Conservation (phyloP, 2,329 filamentous ascomycete species). For the Aspergillus uvarum region DNA sequence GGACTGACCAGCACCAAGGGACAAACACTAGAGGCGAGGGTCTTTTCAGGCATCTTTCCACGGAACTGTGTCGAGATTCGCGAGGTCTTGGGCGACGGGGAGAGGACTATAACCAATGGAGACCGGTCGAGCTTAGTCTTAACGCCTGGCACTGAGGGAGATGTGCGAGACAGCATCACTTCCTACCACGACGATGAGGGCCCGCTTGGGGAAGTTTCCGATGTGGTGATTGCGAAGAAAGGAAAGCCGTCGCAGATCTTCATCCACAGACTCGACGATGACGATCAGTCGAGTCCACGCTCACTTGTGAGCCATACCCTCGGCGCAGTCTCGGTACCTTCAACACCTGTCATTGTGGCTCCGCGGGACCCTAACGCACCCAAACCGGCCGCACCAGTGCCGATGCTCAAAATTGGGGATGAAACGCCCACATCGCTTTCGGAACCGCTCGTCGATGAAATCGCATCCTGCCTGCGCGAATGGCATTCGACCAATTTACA, state of each 20-base stretch:
- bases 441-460: slow-evolving; percentile 94
- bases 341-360: slow-evolving; percentile 32
- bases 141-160: slow-evolving; percentile 31
- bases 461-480: slow-evolving; percentile 91
- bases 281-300: slow-evolving; percentile 30
- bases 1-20: slow-evolving; percentile 88
- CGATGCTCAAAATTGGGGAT: slow-evolving; percentile 96
- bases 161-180: slow-evolving; percentile 30
- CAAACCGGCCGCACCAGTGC: slow-evolving; percentile 86
- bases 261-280: slow-evolving; percentile 39
- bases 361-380: slow-evolving; percentile 61
- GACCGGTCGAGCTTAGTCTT: slow-evolving; percentile 38
- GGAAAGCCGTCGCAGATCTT: slow-evolving; percentile 43
- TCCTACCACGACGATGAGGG: slow-evolving; percentile 30
- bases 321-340: slow-evolving; percentile 32
- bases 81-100: slow-evolving; percentile 79
- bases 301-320: slow-evolving; percentile 28
- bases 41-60: slow-evolving; percentile 98
- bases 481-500: slow-evolving; percentile 98
- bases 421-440: slow-evolving; percentile 86
- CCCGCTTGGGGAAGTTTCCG: slow-evolving; percentile 29
- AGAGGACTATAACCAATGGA: slow-evolving; percentile 34
- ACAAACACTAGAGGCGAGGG: slow-evolving; percentile 88
- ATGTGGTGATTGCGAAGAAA: slow-evolving; percentile 39
- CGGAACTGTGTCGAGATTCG: slow-evolving; percentile 91